phyloP scores from a whole-genome alignment of 371 early-diverging fungal genomes.

The Actinomortierella wolfii region DNA sequence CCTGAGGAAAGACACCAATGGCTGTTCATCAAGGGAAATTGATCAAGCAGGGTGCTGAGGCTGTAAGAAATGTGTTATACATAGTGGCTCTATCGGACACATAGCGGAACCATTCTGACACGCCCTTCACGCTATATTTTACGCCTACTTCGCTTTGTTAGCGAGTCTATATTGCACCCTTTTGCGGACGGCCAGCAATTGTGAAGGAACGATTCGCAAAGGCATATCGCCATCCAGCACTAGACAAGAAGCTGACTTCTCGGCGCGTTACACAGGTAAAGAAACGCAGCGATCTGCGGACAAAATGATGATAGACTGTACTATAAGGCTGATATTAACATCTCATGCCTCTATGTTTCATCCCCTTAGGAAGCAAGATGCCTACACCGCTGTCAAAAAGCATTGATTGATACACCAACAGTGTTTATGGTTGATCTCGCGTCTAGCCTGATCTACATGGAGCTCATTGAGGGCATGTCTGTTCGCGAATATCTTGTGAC shows the following conservation, averaged over 20 bases:
- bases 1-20: no score
- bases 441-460: constrained; percentile 82
- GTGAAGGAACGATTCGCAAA: constrained; percentile 91
- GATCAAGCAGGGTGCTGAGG: constrained; percentile 66
- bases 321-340: no score
- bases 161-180: constrained; percentile 57
- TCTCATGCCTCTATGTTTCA: no score
- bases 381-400: constrained; percentile 70
- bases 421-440: constrained; percentile 80
- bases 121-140: background rate
- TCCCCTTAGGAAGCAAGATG: constrained; percentile 85
- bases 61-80: constrained; percentile 52
- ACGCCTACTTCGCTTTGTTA: constrained; percentile 14
- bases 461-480: constrained; percentile 75
- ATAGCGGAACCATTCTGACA: background rate
- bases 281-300: background rate
- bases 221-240: constrained; percentile 88
- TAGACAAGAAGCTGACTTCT: constrained; percentile 83
- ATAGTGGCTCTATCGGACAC: no score
- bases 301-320: no score
- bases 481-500: constrained; percentile 73
- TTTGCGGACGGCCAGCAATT: constrained; percentile 58
- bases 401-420: constrained; percentile 82
- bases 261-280: constrained; percentile 73
- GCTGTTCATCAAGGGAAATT: constrained; percentile 14